Evolutionary conservation across 805 yeast species (phyloP), one percentile per base, ranked within the genome.

Genomic region (Yamadazyma paraphyllophila): DNA sequence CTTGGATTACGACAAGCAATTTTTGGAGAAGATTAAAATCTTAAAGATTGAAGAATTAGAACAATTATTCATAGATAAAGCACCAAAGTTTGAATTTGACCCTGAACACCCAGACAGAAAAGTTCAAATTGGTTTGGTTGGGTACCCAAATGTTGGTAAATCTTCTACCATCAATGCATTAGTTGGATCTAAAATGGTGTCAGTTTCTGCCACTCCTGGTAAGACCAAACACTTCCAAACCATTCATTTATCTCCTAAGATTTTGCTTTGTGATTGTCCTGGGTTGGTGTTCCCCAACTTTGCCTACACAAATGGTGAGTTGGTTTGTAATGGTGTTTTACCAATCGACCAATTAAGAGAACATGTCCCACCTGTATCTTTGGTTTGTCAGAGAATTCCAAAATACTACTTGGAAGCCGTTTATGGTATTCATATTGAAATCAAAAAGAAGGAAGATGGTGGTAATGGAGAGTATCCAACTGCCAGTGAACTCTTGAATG

Each of bases 211-310:
- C 1, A 94, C 99, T 1, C 99, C 99, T 11, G 99, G 99, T 72
- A 94, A 94, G 64, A 94, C 99, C 11, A 94, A 94, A 65, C 99
- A 94, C 75, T 94, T 94, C 77, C 99, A 94, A 73, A 94, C 99
- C 1, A 91, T 94, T 50, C 80, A 81, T 60, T 76, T 94, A 37
- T 81, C 96, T 1, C 87, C 85, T 43, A 77, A 85, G 31, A 94
- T 94, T 2, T 76, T 90, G 54, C 74, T 94, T 43, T 94, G 98
- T 69, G 99, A 94, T 76, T 94, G 99, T 74, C 99, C 99, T 2
- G 99, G 99, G 78, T 76, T 94, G 50, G 99, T 94, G 13, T 94
- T 94, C 74, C 99, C 99, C 17, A 94, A 92, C 60, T 94, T 94
- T 63, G 98, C 98, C 6, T 88, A 87, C 62, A 88, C 97, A 17